These are phyloP conservation scores for Botrytis porri DNA, from an alignment of 2,329 filamentous ascomycete genomes.

Conservation along the genomic window DNA sequence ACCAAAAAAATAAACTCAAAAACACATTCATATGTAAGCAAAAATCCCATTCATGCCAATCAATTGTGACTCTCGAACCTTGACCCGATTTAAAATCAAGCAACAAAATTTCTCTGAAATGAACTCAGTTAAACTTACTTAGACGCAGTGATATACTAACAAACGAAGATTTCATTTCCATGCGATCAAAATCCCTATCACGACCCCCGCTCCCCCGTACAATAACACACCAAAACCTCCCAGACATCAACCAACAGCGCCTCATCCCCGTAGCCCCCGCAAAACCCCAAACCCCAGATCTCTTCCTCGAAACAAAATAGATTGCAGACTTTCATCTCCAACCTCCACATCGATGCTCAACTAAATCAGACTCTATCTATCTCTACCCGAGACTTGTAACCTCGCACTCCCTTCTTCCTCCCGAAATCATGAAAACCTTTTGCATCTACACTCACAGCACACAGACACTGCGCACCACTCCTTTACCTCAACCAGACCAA, in stretches of 20 bases:
- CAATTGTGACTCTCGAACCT: neutral
- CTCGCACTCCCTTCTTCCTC: neutral
- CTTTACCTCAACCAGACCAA: neutral
- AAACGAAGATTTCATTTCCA: neutral
- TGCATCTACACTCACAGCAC: neutral
- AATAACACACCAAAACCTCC: neutral
- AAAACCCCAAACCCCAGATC: neutral
- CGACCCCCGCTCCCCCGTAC: too few relatives aligned
- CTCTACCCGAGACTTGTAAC: neutral
- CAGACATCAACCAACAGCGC: neutral
- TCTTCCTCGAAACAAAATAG: accelerated
- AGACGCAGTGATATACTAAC: neutral
- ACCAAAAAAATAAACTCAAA: neutral
- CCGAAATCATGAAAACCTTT: accelerated
- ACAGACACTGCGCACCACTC: neutral
- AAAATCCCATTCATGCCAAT: neutral
- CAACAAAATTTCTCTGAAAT: neutral
- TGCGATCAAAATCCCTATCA: neutral
- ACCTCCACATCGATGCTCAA: neutral
- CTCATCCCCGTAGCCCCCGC: accelerated
- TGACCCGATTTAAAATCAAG: neutral
- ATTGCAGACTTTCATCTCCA: neutral
- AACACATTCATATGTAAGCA: neutral
- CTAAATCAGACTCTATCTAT: neutral
- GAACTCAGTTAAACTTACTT: neutral